A percentile compares a stretch with the other conserved stretches of the same genome.
Conservation (phyloP, 2,329 filamentous ascomycete genomes). For the Hortaea werneckii region DNA sequence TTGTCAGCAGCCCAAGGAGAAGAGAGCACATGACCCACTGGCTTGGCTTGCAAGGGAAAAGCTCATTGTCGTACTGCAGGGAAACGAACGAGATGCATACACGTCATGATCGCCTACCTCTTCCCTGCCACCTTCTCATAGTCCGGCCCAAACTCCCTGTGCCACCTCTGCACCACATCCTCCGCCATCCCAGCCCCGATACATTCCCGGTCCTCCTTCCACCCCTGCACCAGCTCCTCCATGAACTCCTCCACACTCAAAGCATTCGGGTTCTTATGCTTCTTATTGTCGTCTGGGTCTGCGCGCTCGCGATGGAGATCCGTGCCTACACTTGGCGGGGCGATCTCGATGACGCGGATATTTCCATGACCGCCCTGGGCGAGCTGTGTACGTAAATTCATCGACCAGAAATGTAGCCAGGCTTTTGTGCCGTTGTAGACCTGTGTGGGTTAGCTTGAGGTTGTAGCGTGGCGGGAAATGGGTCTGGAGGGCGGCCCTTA, state of each 20-base stretch:
- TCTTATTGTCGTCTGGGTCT: conserved; percentile 51
- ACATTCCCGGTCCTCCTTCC: conserved; percentile 39
- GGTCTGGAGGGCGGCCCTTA: neutral
- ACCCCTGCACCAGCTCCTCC: conserved; percentile 34
- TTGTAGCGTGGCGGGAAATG: neutral
- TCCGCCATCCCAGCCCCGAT: conserved; percentile 38
- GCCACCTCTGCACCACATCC: conserved; percentile 37
- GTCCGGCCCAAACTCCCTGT: conserved; percentile 20
- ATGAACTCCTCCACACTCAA: conserved; percentile 47
- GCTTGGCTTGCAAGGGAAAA: no score
- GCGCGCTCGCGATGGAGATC: conserved; percentile 46
- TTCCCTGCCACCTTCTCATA: conserved; percentile 17
- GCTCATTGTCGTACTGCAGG: no score
- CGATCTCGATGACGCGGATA: conserved; percentile 46
- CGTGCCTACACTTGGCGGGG: conserved; percentile 45
- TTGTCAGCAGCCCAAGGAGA: no score
- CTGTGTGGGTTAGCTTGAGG: conserved; percentile 10
- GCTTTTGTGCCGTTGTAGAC: conserved; percentile 51
- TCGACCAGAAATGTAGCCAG: conserved; percentile 47
- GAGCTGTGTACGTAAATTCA: conserved; percentile 46
- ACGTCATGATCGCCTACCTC: conserved; percentile 1
- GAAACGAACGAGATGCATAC: no score
- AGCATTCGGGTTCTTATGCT: conserved; percentile 39
- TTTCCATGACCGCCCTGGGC: conserved; percentile 24
- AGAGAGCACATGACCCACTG: no score